These are phyloP conservation scores for Hexamita inflata DNA, from an alignment of 208 protist genomes.

Conservation along the genomic window DNA sequence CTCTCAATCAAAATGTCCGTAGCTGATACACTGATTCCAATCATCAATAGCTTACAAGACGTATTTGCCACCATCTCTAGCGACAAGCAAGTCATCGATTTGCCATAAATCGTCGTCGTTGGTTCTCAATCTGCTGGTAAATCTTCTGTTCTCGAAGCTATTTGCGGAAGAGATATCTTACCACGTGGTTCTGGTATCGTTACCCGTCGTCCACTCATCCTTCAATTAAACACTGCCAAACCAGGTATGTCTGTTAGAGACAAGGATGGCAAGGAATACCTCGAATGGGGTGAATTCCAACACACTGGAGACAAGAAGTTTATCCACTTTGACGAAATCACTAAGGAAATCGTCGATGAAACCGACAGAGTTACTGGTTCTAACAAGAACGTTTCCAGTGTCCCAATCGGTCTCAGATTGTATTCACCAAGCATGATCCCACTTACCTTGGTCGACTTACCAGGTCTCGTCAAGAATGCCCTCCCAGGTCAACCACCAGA, in stretches of 20 bases:
- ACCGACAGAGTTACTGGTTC: slow-evolving; percentile 80
- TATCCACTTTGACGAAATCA: slow-evolving; percentile 77
- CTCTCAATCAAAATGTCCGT: slow-evolving; percentile 25
- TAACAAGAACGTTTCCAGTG: slow-evolving; percentile 73
- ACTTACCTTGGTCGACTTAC: slow-evolving; percentile 95
- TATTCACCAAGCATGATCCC: slow-evolving; percentile 74
- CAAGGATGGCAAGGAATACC: not conserved
- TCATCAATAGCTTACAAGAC: slow-evolving; percentile 90
- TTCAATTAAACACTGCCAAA: slow-evolving; percentile 71
- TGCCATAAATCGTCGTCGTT: slow-evolving; percentile 94
- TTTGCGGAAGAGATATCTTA: slow-evolving; percentile 94
- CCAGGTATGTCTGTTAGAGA: not conserved
- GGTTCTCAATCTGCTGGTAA: slow-evolving; percentile 80
- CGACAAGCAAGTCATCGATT: slow-evolving; percentile 65
- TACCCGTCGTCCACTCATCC: slow-evolving; percentile 87
- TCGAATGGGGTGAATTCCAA: slow-evolving; percentile 62
- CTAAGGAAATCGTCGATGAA: slow-evolving; percentile 75
- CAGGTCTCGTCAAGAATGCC: slow-evolving; percentile 91
- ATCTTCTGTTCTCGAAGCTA: slow-evolving; percentile 89
- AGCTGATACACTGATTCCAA: slow-evolving; percentile 64
- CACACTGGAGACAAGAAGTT: slow-evolving; percentile 69
- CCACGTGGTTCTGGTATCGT: slow-evolving; percentile 94
- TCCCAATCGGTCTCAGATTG: slow-evolving; percentile 85
- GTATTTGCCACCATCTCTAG: slow-evolving; percentile 54
- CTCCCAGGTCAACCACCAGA: slow-evolving; percentile 89